Base-by-base conservation (phyloP, 1,284 basidiomycete species). In the Rhodotorula sp. region DNA sequence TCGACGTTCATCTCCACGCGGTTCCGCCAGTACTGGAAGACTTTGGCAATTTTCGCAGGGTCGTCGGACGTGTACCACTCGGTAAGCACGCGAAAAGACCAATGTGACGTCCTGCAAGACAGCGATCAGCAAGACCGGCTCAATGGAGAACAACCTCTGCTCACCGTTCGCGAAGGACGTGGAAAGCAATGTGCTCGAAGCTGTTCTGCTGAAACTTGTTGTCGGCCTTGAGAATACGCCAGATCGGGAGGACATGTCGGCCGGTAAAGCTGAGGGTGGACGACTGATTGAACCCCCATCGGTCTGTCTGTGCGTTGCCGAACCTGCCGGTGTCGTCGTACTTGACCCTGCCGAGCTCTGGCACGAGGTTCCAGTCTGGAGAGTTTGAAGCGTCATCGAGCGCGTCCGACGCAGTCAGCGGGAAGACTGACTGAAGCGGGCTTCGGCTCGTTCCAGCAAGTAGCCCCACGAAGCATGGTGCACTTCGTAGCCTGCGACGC, bases 401-500 rank as follows among this genome's bases (percentile, higher is more conserved):
- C 2, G 47, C 1, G 13, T 29, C 29, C 10, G 17, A 13, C 22
- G 20, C 15, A 51, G 11, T 1, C 29, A 7, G 44, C 32, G 11
- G 44, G 10, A 48, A 1, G 49, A 36, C 66, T 58, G 19, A 74
- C 73, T 56, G 36, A 39, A 51, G 2, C 17, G 64, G 69, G 80
- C 79, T 39, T 78, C 59, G 0, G 87, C 89, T 57, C 94, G 84
- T n/a, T 86, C 86, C 62, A 85, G 83, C 1, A 97, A 81, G 80
- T 94, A 98, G 0, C 94, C 94, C 95, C 95, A 99, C 2, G 91
- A 93, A 0, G 86, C 84, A 24, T 85, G 84, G 78, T 97, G 91
- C 20, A 96, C 85, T 75, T 99, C 94, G 90, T 92, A 98, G 15
- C 95, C 95, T 0, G 87, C 85, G 3, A 99, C 79, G 54, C 97